Conservation (phyloP, 768 basidiomycete genomes). For the Kwoniella europaea region DNA sequence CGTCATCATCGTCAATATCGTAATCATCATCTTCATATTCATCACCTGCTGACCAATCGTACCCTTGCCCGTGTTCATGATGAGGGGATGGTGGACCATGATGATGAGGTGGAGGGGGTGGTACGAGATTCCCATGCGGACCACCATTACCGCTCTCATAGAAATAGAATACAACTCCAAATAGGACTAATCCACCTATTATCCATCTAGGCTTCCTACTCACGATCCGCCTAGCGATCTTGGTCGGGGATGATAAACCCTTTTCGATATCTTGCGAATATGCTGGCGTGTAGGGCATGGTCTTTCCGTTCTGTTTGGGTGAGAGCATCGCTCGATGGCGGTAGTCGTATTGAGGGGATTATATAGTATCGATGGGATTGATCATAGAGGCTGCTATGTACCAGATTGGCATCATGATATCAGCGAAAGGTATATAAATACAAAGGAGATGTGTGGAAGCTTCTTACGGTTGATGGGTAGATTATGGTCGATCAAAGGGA, state of each 20-base stretch:
- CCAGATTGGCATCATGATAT: no score
- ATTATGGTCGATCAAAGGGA: no score
- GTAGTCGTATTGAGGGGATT: background rate
- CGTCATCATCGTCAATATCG: conserved; percentile 15
- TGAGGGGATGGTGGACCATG: conserved; percentile 1
- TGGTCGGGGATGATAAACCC: conserved; percentile 15
- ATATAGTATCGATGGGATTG: background rate
- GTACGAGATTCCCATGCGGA: background rate
- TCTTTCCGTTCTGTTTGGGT: conserved; percentile 7
- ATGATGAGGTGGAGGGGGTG: conserved; percentile 8
- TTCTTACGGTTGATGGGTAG: no score
- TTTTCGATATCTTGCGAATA: conserved; percentile 19
- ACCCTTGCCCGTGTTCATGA: background rate
- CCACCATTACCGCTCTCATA: background rate
- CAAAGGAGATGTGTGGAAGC: no score
- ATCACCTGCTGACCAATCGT: conserved; percentile 9
- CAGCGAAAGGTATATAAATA: no score
- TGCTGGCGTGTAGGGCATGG: conserved; percentile 23
- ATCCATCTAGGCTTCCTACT: conserved; percentile 14
- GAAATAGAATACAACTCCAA: conserved; percentile 4
- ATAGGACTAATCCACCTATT: background rate
- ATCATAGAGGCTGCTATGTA: no score
- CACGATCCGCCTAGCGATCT: conserved; percentile 7
- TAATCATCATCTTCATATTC: conserved; percentile 1
- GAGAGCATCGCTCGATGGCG: conserved; percentile 5